Evolutionary conservation across 352 stramenopile genomes (phyloP).

Genomic region (Pythium guiyangense): DNA sequence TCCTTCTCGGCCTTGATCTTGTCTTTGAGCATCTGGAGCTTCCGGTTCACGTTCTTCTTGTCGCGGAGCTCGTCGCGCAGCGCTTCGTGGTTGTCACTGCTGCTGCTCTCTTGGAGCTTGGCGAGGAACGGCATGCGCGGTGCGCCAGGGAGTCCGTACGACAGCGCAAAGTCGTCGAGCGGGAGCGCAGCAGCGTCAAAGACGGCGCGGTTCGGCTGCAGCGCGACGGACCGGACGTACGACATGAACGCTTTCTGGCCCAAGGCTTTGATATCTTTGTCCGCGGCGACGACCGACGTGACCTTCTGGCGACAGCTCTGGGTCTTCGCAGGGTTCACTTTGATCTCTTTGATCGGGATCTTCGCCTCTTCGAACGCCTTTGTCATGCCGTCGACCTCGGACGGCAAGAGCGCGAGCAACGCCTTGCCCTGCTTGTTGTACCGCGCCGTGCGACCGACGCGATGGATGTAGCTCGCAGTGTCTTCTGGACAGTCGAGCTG

Average conservation of each 20-base stretch:
- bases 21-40: slow-evolving; percentile 96
- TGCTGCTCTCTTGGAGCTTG: slow-evolving; percentile 49
- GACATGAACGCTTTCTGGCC: slow-evolving; percentile 98
- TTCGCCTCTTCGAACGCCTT: slow-evolving; percentile 87
- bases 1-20: slow-evolving; percentile 97
- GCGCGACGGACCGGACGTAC: slow-evolving; percentile 95
- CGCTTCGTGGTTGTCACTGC: slow-evolving; percentile 48
- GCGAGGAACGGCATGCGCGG: slow-evolving; percentile 93
- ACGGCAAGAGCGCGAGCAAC: slow-evolving; percentile 90
- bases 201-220: slow-evolving; percentile 95
- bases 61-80: slow-evolving; percentile 81
- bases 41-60: slow-evolving; percentile 98
- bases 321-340: slow-evolving; percentile 96
- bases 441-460: slow-evolving; percentile 94
- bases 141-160: slow-evolving; percentile 91
- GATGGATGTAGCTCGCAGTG: slow-evolving; percentile 97
- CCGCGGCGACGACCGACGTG: slow-evolving; percentile 88
- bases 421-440: slow-evolving; percentile 94
- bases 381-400: slow-evolving; percentile 88
- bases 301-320: slow-evolving; percentile 91
- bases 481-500: slow-evolving; percentile 98
- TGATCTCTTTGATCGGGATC: slow-evolving; percentile 95
- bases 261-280: slow-evolving; percentile 93
- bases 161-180: slow-evolving; percentile 91
- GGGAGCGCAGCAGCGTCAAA: slow-evolving; percentile 90